Evolutionary conservation across 2,329 filamentous ascomycete genomes (phyloP), one percentile per base, ranked within the genome.

Genomic region (Epichloe amarillans): DNA sequence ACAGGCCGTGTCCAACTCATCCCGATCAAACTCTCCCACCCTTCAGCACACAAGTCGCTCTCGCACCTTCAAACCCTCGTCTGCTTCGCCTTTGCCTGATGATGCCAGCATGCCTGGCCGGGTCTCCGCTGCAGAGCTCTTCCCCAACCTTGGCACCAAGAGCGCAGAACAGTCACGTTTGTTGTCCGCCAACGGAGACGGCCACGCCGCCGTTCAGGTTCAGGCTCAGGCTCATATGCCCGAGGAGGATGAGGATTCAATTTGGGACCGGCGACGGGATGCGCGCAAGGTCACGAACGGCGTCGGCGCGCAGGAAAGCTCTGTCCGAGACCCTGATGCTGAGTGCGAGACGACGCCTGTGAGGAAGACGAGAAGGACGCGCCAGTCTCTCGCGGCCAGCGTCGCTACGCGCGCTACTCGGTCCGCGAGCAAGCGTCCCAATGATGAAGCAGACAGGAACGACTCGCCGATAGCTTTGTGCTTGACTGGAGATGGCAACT

Each of bases 371-470:
- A 64, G 64, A 46, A 63, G 58, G 59, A 67, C 66, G 58, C 66
- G 67, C 51, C 61, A 66, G 51, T 67, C 66, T 43, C 54, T 60
- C 56, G 65, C 55, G 50, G 56, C 62, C 46, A 61, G 61, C 44
- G 61, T 61, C 53, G 68, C 61, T 54, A 67, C 63, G 46, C 67
- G 74, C 47, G 66, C 71, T 46, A 76, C 73, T 41, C 71, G 74
- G 39, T 75, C 72, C 14, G 67, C 72, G 19, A 68, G 67, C 59
- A 81, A 80, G 71, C 68, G 76, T 51, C 66, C 73, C 30, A 67
- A 75, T 62, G 77, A 82, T 55, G 76, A 80, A 52, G 62, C 71
- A 15, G 77, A 82, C 50, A 69, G 72, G 46, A 66, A 70, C 52
- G 68, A 69, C 52, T 82, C 79, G 45, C 77, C 79, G 2, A 72